Base-by-base conservation (phyloP, 768 basidiomycete species). In the Podaxis pistillaris region DNA sequence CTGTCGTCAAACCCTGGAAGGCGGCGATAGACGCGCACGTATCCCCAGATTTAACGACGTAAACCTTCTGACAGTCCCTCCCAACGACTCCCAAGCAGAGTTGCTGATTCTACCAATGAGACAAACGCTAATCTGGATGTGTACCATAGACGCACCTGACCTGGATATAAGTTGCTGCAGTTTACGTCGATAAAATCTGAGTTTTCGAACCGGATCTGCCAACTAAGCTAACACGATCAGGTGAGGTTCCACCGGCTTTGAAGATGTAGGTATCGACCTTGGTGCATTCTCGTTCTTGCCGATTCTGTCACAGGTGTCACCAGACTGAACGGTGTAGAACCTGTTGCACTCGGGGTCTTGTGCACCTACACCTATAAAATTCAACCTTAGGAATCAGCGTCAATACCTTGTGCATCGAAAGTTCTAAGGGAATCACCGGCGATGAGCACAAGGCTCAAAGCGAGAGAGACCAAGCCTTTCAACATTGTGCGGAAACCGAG, bases 291-390 rank as follows among this genome's bases (percentile, higher is more conserved):
- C 68, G 5, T 74, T 71, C 6, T 76, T 76, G 26, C 80, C 84
- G 69, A 87, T 87, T 36, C 65, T 70, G 69, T 86, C 80, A 71
- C 87, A 89, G 59, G 78, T 83, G 69, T 88, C 86, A 6, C 81
- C 82, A 4, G 69, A 47, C 26, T 72, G 66, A 37, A 89, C 80
- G 24, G 78, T 80, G 66, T 83, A 85, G 68, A 71, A 80, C 63
- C 85, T 79, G 17, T 77, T 77, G 66, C 87, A 89, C 11, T 56
- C 11, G 49, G 50, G 41, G 17, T 44, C 40, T 17, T 60, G 53
- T 13, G 28, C 57, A 37, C 19, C 3, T 17, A 33, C 41, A 22
- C 57, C 57, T 58, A 15, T 11, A n/a, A 13, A 26, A 24, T 4
- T 19, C 19, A 50, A 15, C 11, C 49, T 50, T 33, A 5, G 12